Base-by-base conservation (phyloP, 1,139 yeast genomes). In the Scheffersomyces cryptocercus region DNA sequence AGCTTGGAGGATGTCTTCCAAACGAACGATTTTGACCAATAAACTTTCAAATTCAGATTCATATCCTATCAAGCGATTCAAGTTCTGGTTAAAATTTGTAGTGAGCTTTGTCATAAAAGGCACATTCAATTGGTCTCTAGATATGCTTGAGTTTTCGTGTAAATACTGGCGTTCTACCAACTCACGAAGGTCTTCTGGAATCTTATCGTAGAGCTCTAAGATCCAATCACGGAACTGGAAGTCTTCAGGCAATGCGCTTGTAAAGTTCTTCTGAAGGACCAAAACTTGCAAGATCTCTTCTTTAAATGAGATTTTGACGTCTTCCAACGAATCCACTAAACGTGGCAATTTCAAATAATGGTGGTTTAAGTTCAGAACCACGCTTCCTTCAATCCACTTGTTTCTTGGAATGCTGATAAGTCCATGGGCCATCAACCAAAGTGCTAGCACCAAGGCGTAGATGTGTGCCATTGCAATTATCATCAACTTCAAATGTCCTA, bases 401-500 rank as follows among this genome's bases (percentile, higher is more conserved):
- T 73, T 64, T 43, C 88, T 70, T 0, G 96, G 95, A 3, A 87
- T 71, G 42, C 77, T 75, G 20, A 86, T 79, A 42, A 88, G 64
- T 0, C 96, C 96, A 59, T 88, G 93, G 1, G 93, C 88, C 87
- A 88, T 83, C 43, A 88, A 68, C 95, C 95, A 88, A 28, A 87
- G 71, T 1, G 95, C 91, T 37, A 88, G 60, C 2, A 85, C 73
- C 57, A 88, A 73, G 0, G 95, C 80, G 60, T 88, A 88, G n/a
- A 87, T 82, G 60, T 88, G 95, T 1, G 95, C 81, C 28, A 87
- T 58, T 0, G 95, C 93, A 51, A 88, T 85, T 12, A 85, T 74
- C 67, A 88, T 75, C 39, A 84, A 74, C 59, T 84, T 85, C 56
- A 88, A 67, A 38, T 84, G 80, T 38, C 64, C 62, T 45, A 81